Conservation (phyloP, 495 filamentous ascomycete genomes). For the Bacidia gigantensis region DNA sequence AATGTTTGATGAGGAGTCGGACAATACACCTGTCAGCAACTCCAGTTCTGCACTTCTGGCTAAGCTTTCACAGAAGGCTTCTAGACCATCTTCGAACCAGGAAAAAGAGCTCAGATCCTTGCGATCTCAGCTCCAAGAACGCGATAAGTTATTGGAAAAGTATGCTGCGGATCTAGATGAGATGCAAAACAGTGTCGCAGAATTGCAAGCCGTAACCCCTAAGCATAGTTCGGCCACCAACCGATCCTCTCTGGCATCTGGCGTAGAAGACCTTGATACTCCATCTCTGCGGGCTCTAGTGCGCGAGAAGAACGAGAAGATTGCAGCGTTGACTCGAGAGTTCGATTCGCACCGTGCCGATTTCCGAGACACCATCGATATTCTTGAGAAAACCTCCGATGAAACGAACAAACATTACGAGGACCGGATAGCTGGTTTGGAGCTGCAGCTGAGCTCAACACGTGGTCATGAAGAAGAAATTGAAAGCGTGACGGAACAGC, state of each 20-base stretch:
- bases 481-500: constrained; percentile 72
- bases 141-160: constrained; percentile 74
- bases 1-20: constrained; percentile 34
- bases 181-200: constrained; percentile 66
- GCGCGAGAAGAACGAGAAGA: constrained; percentile 94
- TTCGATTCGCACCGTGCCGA: constrained; percentile 93
- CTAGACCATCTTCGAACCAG: constrained; percentile 36
- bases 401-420: constrained; percentile 98
- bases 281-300: constrained; percentile 65
- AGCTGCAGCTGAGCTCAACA: constrained; percentile 68
- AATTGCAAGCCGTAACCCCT: constrained; percentile 44
- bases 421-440: constrained; percentile 75
- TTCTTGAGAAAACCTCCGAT: constrained; percentile 85
- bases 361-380: constrained; percentile 93
- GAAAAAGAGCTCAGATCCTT: constrained; percentile 56
- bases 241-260: constrained; percentile 23
- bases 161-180: constrained; percentile 69
- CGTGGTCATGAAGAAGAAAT: constrained; percentile 78
- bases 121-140: constrained; percentile 59
- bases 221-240: constrained; percentile 25
- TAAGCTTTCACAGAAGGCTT: constrained; percentile 22
- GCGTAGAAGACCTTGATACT: constrained; percentile 66
- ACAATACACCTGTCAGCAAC: constrained; percentile 43
- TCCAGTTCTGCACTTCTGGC: constrained; percentile 35
- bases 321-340: constrained; percentile 77